Conservation (phyloP, 805 yeast genomes). For the Scheffersomyces coipomensis region DNA sequence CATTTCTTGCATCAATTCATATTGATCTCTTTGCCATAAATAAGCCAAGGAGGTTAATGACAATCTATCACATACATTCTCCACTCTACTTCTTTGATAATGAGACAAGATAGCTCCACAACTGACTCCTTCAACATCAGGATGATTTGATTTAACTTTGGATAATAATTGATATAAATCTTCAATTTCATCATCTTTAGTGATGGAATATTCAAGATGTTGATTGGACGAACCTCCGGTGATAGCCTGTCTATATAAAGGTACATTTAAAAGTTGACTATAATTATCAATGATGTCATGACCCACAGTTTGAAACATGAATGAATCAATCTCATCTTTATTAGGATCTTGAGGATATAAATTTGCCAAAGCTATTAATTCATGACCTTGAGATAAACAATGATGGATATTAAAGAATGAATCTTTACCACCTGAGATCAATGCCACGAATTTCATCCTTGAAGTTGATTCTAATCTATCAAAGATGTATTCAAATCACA, state of each 20-base stretch:
- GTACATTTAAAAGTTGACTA: constrained; percentile 70
- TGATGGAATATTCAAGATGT: constrained; percentile 64
- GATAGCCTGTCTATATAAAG: constrained; percentile 71
- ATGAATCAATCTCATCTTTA: constrained; percentile 78
- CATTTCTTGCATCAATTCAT: constrained; percentile 80
- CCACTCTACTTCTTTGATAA: constrained; percentile 94
- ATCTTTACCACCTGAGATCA: constrained; percentile 95
- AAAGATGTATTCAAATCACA: no score
- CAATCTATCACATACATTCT: constrained; percentile 77
- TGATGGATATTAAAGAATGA: constrained; percentile 88
- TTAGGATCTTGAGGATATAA: constrained; percentile 45
- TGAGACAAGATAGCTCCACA: constrained; percentile 95
- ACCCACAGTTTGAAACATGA: constrained; percentile 98
- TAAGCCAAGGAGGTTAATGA: constrained; percentile 70
- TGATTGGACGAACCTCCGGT: constrained; percentile 62
- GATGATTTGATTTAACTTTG: constrained; percentile 50
- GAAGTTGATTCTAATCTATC: no score
- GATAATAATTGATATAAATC: constrained; percentile 61
- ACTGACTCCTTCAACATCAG: constrained; percentile 80
- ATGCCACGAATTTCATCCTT: constrained; percentile 86
- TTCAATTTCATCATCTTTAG: constrained; percentile 82
- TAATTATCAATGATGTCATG: constrained; percentile 71
- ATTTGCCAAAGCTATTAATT: constrained; percentile 81
- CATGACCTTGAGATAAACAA: constrained; percentile 83
- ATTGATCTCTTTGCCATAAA: constrained; percentile 89